Conservation (phyloP, 1,284 basidiomycete species). For the Melampsora americana region DNA sequence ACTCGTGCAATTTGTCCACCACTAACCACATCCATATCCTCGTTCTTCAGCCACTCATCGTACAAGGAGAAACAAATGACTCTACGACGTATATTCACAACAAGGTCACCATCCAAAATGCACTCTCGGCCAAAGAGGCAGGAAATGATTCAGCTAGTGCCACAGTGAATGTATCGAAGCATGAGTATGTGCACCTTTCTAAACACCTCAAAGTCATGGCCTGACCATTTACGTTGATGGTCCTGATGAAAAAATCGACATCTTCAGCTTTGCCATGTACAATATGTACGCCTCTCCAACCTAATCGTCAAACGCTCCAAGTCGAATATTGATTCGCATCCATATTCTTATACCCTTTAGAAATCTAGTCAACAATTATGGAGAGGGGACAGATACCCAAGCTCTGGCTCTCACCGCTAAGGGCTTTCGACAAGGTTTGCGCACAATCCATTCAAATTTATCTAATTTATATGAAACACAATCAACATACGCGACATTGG, state of each 20-base stretch:
- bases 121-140: not conserved
- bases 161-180: constrained; percentile 6
- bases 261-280: constrained; percentile 11
- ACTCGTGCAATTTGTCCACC: not conserved
- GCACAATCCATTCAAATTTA: too few relatives aligned
- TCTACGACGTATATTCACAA: not conserved
- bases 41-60: constrained; percentile 13
- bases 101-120: constrained; percentile 18
- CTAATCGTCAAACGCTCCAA: not conserved
- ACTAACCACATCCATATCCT: not conserved
- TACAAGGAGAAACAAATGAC: constrained; percentile 23
- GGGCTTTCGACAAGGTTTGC: constrained; percentile 24
- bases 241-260: not conserved
- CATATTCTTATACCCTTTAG: not conserved
- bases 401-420: constrained; percentile 31
- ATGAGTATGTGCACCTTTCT: constrained; percentile 7
- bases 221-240: not conserved
- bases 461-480: too few relatives aligned
- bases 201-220: not conserved
- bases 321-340: not conserved
- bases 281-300: constrained; percentile 2
- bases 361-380: constrained; percentile 33
- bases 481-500: too few relatives aligned
- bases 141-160: constrained; percentile 26
- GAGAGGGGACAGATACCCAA: constrained; percentile 40